A percentile compares a stretch with the other conserved stretches of the same genome.
Evolutionary conservation across 1,139 yeast genomes (phyloP).

Genomic region (Taphrina populina): DNA sequence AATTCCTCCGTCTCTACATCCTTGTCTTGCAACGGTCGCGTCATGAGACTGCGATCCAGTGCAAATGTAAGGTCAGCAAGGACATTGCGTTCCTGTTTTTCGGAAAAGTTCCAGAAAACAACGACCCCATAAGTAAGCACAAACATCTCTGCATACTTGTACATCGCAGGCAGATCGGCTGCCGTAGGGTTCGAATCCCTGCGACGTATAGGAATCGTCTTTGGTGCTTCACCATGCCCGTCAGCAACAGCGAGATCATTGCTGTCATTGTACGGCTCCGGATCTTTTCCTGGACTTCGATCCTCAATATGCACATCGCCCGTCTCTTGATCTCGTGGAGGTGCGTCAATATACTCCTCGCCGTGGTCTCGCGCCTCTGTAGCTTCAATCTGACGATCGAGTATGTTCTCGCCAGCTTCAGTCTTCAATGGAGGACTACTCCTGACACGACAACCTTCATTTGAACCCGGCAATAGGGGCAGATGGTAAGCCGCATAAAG

Average conservation of each 20-base stretch:
- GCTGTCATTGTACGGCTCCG: background rate
- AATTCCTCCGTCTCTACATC: conserved; percentile 95
- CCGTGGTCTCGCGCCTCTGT: conserved; percentile 33
- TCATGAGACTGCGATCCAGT: conserved; percentile 52
- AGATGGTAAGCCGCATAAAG: conserved; percentile 83
- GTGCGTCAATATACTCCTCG: conserved; percentile 31
- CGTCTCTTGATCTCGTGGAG: conserved; percentile 11
- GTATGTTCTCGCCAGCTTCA: conserved; percentile 23
- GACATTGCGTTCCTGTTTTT: conserved; percentile 85
- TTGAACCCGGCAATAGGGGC: conserved; percentile 78
- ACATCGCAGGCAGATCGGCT: conserved; percentile 33
- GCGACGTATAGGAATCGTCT: background rate
- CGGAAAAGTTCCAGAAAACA: conserved; percentile 95
- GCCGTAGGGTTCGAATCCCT: conserved; percentile 29
- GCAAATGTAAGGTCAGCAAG: conserved; percentile 90
- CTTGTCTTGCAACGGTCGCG: conserved; percentile 78
- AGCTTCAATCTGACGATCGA: conserved; percentile 29
- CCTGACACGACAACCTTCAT: conserved; percentile 73
- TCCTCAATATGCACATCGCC: conserved; percentile 23
- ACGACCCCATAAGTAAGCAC: conserved; percentile 89
- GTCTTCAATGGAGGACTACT: conserved; percentile 51
- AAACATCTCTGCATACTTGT: conserved; percentile 51
- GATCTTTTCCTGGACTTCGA: background rate
- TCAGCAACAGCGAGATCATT: conserved; percentile 21
- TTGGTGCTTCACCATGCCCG: conserved; percentile 5